phyloP scores from a whole-genome alignment of 306 rosid genomes.

The Malus sieversii region DNA sequence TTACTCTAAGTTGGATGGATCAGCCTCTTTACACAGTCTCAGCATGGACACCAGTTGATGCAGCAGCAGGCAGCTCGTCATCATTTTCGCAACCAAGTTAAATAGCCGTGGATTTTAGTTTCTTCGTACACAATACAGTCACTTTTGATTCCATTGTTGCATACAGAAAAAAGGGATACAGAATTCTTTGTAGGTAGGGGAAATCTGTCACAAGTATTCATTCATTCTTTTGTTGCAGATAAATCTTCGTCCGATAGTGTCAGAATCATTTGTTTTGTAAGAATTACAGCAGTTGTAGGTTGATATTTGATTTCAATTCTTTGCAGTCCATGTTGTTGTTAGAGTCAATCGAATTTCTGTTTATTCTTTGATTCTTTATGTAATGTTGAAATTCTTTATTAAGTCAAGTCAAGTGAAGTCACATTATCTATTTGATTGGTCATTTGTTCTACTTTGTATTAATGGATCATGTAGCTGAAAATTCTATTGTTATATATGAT shows the following conservation, averaged over 20 bases:
- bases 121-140: slow-evolving; percentile 13
- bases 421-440: background rate
- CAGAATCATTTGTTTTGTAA: slow-evolving; percentile 34
- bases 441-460: background rate
- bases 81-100: slow-evolving; percentile 59
- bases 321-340: slow-evolving; percentile 16
- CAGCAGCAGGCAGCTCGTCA: slow-evolving; percentile 50
- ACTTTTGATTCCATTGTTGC: slow-evolving; percentile 15
- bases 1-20: slow-evolving; percentile 66
- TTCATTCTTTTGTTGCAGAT: slow-evolving; percentile 85
- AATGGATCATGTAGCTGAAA: slow-evolving; percentile 7
- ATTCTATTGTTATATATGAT: slow-evolving; percentile 12
- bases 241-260: slow-evolving; percentile 22
- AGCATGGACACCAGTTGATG: slow-evolving; percentile 71
- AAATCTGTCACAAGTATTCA: slow-evolving; percentile 30
- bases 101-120: slow-evolving; percentile 7
- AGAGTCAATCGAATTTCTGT: slow-evolving; percentile 25
- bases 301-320: slow-evolving; percentile 25
- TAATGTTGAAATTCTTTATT: slow-evolving; percentile 36
- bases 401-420: slow-evolving; percentile 1
- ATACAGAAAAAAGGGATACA: slow-evolving; percentile 33
- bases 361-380: slow-evolving; percentile 57
- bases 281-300: slow-evolving; percentile 14
- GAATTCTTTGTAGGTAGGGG: slow-evolving; percentile 66
- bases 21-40: slow-evolving; percentile 77